Percentiles rank a stretch among this genome's conserved stretches.
phyloP scores from a whole-genome alignment of 768 basidiomycete genomes.

The Mycena vitilis region DNA sequence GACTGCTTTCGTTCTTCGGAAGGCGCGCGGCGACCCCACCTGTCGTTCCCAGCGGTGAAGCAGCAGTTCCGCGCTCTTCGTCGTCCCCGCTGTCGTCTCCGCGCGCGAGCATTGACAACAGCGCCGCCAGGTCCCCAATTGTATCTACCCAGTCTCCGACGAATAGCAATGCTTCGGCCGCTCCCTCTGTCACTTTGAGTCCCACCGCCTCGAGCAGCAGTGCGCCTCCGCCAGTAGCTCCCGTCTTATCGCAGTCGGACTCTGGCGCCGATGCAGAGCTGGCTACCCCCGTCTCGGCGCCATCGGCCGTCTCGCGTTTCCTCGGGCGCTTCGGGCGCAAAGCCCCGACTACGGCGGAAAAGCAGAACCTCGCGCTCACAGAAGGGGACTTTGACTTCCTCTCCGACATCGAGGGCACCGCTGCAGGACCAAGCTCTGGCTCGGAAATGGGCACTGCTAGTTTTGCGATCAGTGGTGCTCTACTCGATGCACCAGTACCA shows the following conservation, averaged over 20 bases:
- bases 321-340: conserved; percentile 77
- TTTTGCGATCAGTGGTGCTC: conserved; percentile 23
- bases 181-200: conserved; percentile 22
- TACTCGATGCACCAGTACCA: conserved; percentile 50
- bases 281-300: conserved; percentile 43
- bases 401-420: conserved; percentile 59
- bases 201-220: conserved; percentile 25
- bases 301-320: conserved; percentile 87
- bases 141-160: conserved; percentile 34
- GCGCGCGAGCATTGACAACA: conserved; percentile 47
- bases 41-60: conserved; percentile 38
- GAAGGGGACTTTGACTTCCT: conserved; percentile 87
- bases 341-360: conserved; percentile 48
- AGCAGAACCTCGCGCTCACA: conserved; percentile 73
- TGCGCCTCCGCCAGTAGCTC: conserved; percentile 29
- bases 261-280: conserved; percentile 35
- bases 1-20: conserved; percentile 82
- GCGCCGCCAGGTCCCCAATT: conserved; percentile 30
- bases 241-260: conserved; percentile 21
- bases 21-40: conserved; percentile 51
- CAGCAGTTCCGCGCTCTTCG: conserved; percentile 37
- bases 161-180: conserved; percentile 28
- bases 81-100: conserved; percentile 30
- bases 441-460: not conserved
- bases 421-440: not conserved